Conservation (phyloP, 2,329 filamentous ascomycete species). For the Colletotrichum sp. region DNA sequence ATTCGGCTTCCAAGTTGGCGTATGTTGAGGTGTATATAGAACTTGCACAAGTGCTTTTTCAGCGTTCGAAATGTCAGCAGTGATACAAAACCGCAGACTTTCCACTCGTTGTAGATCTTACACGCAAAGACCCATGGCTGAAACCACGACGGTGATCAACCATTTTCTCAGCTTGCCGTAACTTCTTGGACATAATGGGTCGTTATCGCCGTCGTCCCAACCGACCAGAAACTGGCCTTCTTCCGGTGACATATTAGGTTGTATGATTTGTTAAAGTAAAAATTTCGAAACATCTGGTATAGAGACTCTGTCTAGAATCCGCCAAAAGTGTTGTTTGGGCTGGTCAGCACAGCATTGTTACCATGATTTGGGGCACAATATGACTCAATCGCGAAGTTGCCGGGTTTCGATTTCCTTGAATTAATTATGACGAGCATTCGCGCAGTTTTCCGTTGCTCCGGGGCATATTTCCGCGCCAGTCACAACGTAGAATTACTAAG, state of each 20-base stretch:
- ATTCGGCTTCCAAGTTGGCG: conserved; percentile 76
- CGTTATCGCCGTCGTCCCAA: conserved; percentile 75
- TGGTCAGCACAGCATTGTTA: no score
- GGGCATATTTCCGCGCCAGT: background rate
- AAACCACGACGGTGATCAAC: conserved; percentile 77
- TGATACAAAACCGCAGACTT: no score
- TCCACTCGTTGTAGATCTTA: conserved; percentile 64
- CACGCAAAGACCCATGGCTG: conserved; percentile 80
- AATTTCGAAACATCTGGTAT: background rate
- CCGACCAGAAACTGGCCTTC: conserved; percentile 66
- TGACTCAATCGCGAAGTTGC: background rate
- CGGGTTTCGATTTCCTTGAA: background rate
- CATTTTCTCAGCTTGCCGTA: conserved; percentile 72
- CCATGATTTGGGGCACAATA: background rate
- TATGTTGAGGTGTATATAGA: conserved; percentile 90
- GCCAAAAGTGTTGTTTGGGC: background rate
- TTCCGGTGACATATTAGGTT: conserved; percentile 20
- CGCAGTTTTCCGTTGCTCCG: background rate
- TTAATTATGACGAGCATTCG: background rate
- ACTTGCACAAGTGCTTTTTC: conserved; percentile 74
- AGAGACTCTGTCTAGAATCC: accelerated
- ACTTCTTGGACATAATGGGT: conserved; percentile 77
- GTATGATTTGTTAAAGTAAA: accelerated
- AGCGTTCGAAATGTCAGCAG: conserved; percentile 4
- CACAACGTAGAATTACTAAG: background rate